Evolutionary conservation across 169 alveolate genomes (phyloP).

Genomic region (Plasmodium blacklocki): DNA sequence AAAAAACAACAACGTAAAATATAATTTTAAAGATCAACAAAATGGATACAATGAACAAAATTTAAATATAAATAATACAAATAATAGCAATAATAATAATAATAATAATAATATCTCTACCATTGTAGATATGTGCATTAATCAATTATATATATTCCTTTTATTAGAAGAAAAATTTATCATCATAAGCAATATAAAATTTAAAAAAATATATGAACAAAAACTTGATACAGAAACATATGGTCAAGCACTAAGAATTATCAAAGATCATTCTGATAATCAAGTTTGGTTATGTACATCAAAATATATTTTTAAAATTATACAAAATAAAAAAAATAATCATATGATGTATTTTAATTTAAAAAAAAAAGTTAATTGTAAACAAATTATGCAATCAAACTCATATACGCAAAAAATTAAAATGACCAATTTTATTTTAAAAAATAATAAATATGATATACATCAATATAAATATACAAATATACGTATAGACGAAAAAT

Average conservation of each 20-base stretch:
- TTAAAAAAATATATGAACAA: slow-evolving; percentile 73
- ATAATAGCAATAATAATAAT: neutral
- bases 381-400: slow-evolving; percentile 22
- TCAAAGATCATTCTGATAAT: slow-evolving; percentile 65
- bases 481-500: slow-evolving; percentile 43
- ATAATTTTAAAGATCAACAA: neutral
- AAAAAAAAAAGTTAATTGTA: slow-evolving; percentile 32
- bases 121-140: slow-evolving; percentile 69
- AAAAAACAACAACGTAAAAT: neutral
- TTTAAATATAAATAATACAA: neutral
- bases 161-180: slow-evolving; percentile 73
- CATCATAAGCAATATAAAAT: slow-evolving; percentile 34
- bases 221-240: slow-evolving; percentile 55
- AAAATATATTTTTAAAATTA: slow-evolving; percentile 68
- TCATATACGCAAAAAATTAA: slow-evolving; percentile 18
- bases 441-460: slow-evolving; percentile 66
- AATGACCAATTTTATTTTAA: slow-evolving; percentile 47
- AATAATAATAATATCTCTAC: slow-evolving; percentile 25
- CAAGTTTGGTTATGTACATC: slow-evolving; percentile 76
- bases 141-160: slow-evolving; percentile 48
- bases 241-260: slow-evolving; percentile 52
- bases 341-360: slow-evolving; percentile 6
- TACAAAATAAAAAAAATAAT: slow-evolving; percentile 33
- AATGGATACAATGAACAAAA: neutral
- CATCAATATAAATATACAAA: slow-evolving; percentile 63